Conservation (phyloP, 345 rosid species). For the Noccaea bulbosa region DNA sequence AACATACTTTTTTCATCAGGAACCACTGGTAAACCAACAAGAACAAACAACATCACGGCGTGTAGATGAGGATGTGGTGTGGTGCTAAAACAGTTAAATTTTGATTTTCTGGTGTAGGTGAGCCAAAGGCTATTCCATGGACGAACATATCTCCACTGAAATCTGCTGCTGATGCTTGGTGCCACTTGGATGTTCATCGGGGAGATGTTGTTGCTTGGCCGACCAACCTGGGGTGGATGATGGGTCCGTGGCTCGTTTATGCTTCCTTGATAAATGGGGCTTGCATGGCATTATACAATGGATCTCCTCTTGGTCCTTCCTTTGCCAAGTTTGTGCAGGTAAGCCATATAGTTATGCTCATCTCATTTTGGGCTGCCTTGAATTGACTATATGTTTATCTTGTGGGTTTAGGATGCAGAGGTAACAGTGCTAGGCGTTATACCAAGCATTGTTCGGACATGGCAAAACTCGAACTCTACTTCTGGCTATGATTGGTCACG, state of each 20-base stretch:
- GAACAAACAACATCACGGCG: conserved; percentile 1
- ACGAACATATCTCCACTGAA: conserved; percentile 71
- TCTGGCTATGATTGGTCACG: conserved; percentile 92
- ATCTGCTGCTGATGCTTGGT: conserved; percentile 99
- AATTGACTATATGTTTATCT: conserved; percentile 33
- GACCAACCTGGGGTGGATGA: conserved; percentile 99
- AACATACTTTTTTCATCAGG: conserved; percentile 98
- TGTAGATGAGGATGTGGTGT: conserved; percentile 19
- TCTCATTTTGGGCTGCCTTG: conserved; percentile 8
- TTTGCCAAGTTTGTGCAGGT: conserved; percentile 98
- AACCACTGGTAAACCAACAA: conserved; percentile 74
- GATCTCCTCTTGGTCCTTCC: conserved; percentile 84
- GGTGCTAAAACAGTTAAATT: conserved; percentile 16
- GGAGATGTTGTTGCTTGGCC: conserved; percentile 95
- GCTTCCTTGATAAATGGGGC: conserved; percentile 90
- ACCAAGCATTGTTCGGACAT: conserved; percentile 89
- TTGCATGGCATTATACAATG: conserved; percentile 85
- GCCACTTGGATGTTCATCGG: conserved; percentile 83
- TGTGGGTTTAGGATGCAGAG: conserved; percentile 73
- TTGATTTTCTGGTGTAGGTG: conserved; percentile 63
- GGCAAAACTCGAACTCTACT: conserved; percentile 72
- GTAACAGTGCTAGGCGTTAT: conserved; percentile 97
- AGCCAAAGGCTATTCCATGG: conserved; percentile 99
- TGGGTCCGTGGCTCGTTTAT: conserved; percentile 99
- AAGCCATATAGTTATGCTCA: conserved; percentile 16